phyloP scores from a whole-genome alignment of 352 stramenopile genomes.

The Blastocystis sp. region DNA sequence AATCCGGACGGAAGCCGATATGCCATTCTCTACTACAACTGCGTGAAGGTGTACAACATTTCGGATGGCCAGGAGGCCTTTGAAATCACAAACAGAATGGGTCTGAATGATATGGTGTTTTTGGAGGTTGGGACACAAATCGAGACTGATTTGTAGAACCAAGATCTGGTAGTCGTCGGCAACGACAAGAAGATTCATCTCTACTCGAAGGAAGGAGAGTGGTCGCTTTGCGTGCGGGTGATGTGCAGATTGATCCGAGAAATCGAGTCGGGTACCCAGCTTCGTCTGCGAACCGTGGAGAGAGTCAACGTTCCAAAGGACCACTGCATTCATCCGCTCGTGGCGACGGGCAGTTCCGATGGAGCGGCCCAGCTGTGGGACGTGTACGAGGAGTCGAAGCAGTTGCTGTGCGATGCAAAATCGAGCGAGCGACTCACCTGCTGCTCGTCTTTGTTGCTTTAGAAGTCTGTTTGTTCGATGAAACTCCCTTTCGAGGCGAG shows the following conservation, averaged over 20 bases:
- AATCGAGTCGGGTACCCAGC: constrained; percentile 4
- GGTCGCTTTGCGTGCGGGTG: not conserved
- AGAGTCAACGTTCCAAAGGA: constrained; percentile 26
- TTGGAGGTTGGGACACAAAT: not conserved
- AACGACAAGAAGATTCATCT: constrained; percentile 67
- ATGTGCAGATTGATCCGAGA: not conserved
- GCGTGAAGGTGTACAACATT: constrained; percentile 29
- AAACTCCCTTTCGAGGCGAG: constrained; percentile 20
- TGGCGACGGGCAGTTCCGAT: constrained; percentile 56
- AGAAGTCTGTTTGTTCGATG: constrained; percentile 48
- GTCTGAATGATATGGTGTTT: constrained; percentile 50
- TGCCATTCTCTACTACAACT: constrained; percentile 3
- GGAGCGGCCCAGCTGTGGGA: constrained; percentile 51
- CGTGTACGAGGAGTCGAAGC: constrained; percentile 18
- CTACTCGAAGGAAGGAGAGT: constrained; percentile 30
- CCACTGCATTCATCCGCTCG: constrained; percentile 8
- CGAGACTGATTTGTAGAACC: constrained; percentile 21
- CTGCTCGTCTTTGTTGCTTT: constrained; percentile 52
- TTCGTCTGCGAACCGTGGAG: constrained; percentile 37
- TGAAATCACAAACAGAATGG: not conserved
- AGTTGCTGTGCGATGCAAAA: constrained; percentile 52
- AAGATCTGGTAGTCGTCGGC: constrained; percentile 41
- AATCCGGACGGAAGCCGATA: constrained; percentile 57
- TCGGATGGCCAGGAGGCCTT: constrained; percentile 47
- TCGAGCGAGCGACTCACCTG: constrained; percentile 44